A percentile compares a stretch with the other conserved stretches of the same genome.
These are phyloP conservation scores for Chytriomyces confervae DNA, from an alignment of 192 early-diverging fungal genomes.

Conservation along the genomic window DNA sequence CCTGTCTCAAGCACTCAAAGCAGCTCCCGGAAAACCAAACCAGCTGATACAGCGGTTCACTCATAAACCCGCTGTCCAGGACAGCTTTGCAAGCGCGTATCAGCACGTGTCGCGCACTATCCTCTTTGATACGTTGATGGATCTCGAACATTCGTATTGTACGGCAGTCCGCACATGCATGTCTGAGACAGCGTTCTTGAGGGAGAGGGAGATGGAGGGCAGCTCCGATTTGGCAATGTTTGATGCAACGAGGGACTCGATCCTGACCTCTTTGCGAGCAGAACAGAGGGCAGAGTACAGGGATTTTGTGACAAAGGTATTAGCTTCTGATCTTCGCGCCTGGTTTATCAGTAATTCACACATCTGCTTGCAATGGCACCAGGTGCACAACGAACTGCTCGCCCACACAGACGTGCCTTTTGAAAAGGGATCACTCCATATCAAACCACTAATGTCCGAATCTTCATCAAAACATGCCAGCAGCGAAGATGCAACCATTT, in stretches of 20 bases:
- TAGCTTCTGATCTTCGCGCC: not conserved
- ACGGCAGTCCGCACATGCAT: constrained; percentile 21
- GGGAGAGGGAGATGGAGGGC: not conserved
- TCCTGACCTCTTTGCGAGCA: constrained; percentile 30
- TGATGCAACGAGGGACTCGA: constrained; percentile 36
- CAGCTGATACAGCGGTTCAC: not conserved
- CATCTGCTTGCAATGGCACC: no score
- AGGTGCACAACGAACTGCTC: constrained; percentile 32
- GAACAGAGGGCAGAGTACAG: constrained; percentile 40
- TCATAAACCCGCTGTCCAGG: not conserved
- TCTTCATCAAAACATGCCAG: not conserved
- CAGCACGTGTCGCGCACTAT: not conserved
- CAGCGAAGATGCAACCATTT: not conserved
- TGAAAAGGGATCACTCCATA: not conserved
- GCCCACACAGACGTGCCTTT: not conserved
- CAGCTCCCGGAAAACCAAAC: not conserved
- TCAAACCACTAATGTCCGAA: not conserved
- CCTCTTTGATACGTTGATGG: constrained; percentile 44
- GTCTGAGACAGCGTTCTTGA: not conserved
- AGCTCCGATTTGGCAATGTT: constrained; percentile 37
- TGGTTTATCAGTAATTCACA: not conserved
- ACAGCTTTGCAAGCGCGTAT: not conserved
- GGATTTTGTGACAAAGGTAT: constrained; percentile 46
- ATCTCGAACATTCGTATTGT: constrained; percentile 42
- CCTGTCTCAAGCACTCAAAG: not conserved